Evolutionary conservation across 805 yeast species (phyloP), one percentile per base, ranked within the genome.

Genomic region (Candida hispaniensis): DNA sequence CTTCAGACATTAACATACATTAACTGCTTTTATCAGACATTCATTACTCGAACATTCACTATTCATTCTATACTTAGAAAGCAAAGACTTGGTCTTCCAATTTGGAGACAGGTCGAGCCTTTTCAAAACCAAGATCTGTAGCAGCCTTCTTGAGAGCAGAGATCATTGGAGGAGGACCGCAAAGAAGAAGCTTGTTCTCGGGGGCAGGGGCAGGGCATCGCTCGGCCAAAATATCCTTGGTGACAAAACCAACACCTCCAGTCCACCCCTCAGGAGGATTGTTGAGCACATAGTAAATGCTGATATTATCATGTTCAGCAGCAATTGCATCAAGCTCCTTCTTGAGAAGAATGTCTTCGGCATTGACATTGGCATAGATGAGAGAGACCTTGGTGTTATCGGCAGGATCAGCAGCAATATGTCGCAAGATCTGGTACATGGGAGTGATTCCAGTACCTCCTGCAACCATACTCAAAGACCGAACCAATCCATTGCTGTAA

Each of bases 361-460:
- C 77, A 23, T 73, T 66, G 36, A 77, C 82, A 50, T 80, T 82
- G 51, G 94, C 96, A 55, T 79, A 85, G 29, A 85, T 56, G 48
- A 85, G 65, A 39, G 70, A 62, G 42, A 83, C 71, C 55, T 75
- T 69, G 40, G 96, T 85, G 29, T 66, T 69, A 58, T 85, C 96
- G 8, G 66, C 59, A 12, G 93, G 86, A 51, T 85, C 73, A 39
- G 65, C 61, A 48, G 75, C 73, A 46, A 85, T 76, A 9, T 91
- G 73, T 67, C 29, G 80, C 47, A 56, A 74, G 70, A 85, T 76
- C 64, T 85, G 95, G 59, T 74, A 82, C 95, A 85, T 85, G 55
- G 95, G 95, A 6, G 95, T 79, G 50, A 85, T 79, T 56, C 96
- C 94, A 25, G 95, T 82, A 53, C 96, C 96, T 47, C 96, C 96